These are phyloP conservation scores for Lablab purpureus DNA, from an alignment of 306 rosid species.

Conservation along the genomic window DNA sequence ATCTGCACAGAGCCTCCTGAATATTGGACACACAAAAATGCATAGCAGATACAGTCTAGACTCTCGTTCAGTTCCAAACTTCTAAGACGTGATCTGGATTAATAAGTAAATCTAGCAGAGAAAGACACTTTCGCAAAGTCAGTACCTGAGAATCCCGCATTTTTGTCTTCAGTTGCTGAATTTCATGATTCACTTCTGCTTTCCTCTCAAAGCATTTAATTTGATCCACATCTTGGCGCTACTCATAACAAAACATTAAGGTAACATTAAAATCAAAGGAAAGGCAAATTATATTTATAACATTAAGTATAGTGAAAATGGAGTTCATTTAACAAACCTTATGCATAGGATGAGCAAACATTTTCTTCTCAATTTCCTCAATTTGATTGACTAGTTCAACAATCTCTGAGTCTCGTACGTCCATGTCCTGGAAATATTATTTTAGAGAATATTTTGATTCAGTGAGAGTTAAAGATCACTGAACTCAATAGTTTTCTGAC, in stretches of 20 bases:
- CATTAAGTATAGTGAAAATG: conserved; percentile 29
- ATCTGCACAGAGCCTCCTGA: conserved; percentile 2
- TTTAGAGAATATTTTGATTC: conserved; percentile 29
- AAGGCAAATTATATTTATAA: conserved; percentile 36
- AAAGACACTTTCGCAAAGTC: conserved; percentile 28
- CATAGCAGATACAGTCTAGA: conserved; percentile 11
- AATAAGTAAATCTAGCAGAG: conserved; percentile 34
- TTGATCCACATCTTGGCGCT: conserved; percentile 88
- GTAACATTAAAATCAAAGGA: conserved; percentile 39
- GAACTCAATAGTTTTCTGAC: neutral
- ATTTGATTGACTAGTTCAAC: conserved; percentile 79
- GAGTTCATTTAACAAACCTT: conserved; percentile 67
- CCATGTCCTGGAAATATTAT: conserved; percentile 79
- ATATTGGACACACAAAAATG: neutral
- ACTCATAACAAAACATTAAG: conserved; percentile 35
- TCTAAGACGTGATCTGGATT: conserved; percentile 10
- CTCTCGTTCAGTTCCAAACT: conserved; percentile 24
- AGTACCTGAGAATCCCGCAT: conserved; percentile 98
- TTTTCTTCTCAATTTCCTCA: conserved; percentile 82
- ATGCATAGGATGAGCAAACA: conserved; percentile 83
- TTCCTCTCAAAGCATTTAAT: conserved; percentile 91
- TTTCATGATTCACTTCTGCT: conserved; percentile 95
- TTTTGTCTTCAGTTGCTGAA: conserved; percentile 87
- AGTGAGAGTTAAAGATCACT: neutral
- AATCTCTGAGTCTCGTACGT: conserved; percentile 78